Percentiles rank a stretch among this genome's conserved stretches.
Conservation (phyloP, 1,139 yeast species). For the Schwanniomyces etchellsii region DNA sequence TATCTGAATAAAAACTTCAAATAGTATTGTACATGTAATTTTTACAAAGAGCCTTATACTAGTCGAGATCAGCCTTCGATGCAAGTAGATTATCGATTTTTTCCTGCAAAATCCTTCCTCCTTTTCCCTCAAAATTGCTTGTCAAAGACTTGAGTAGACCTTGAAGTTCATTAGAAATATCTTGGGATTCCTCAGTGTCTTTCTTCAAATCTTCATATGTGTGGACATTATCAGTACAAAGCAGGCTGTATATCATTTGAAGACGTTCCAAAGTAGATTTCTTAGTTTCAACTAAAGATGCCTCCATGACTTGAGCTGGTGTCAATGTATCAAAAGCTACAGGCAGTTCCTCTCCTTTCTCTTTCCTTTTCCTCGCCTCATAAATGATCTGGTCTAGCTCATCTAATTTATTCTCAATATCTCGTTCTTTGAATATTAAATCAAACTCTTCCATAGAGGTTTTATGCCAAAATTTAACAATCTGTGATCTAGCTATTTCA, state of each 20-base stretch:
- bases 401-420: slow-evolving; percentile 50
- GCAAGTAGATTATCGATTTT: slow-evolving; percentile 21
- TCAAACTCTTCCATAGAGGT: slow-evolving; percentile 60
- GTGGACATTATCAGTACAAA: slow-evolving; percentile 31
- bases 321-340: slow-evolving; percentile 26
- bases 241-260: slow-evolving; percentile 31
- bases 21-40: slow-evolving; percentile 1
- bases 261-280: slow-evolving; percentile 23
- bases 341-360: slow-evolving; percentile 15
- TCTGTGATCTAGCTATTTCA: slow-evolving; percentile 55
- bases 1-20: slow-evolving; percentile 1
- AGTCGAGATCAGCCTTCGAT: slow-evolving; percentile 1
- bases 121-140: slow-evolving; percentile 25
- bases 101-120: slow-evolving; percentile 15
- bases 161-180: slow-evolving; percentile 17
- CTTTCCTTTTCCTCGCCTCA: slow-evolving; percentile 39
- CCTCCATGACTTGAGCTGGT: slow-evolving; percentile 30
- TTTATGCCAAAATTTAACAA: slow-evolving; percentile 55
- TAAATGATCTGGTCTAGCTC: slow-evolving; percentile 62
- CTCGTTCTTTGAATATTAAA: slow-evolving; percentile 59
- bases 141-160: slow-evolving; percentile 17
- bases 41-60: neutral
- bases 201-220: slow-evolving; percentile 19
- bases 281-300: slow-evolving; percentile 21
- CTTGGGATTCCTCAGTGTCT: slow-evolving; percentile 17